Conservation (phyloP, 495 filamentous ascomycete genomes). For the Aspergillus cristatus region DNA sequence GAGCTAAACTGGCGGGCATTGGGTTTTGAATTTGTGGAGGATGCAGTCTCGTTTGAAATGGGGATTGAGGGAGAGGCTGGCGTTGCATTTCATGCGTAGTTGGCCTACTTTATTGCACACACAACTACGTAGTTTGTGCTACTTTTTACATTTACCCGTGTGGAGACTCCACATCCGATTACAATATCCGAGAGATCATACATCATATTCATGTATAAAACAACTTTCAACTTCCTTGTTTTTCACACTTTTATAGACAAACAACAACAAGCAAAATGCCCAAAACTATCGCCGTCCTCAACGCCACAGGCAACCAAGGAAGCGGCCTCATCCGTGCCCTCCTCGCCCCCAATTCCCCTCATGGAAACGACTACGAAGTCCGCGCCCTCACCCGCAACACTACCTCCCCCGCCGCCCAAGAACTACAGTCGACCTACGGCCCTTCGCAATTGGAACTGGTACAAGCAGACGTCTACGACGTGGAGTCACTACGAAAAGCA, state of each 20-base stretch:
- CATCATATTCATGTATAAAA: no score
- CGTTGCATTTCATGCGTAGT: slow-evolving; percentile 15
- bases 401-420: slow-evolving; percentile 8
- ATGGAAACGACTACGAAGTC: slow-evolving; percentile 6
- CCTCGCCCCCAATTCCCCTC: slow-evolving; percentile 15
- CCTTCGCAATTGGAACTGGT: slow-evolving; percentile 4
- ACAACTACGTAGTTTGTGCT: no score
- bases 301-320: slow-evolving; percentile 40
- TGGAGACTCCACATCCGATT: no score
- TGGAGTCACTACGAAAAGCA: slow-evolving; percentile 14
- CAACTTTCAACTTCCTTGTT: no score
- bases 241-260: no score
- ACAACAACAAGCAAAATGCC: no score
- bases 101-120: no score
- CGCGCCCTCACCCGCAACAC: slow-evolving; percentile 36
- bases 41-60: slow-evolving; percentile 4
- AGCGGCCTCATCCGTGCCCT: slow-evolving; percentile 28
- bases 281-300: slow-evolving; percentile 33
- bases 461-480: slow-evolving; percentile 14
- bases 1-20: slow-evolving; percentile 92
- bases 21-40: slow-evolving; percentile 68
- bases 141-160: no score
- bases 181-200: no score
- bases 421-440: not conserved
- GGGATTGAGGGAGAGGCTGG: slow-evolving; percentile 2